Conservation (phyloP, 2,329 filamentous ascomycete species). For the Hortaea werneckii region DNA sequence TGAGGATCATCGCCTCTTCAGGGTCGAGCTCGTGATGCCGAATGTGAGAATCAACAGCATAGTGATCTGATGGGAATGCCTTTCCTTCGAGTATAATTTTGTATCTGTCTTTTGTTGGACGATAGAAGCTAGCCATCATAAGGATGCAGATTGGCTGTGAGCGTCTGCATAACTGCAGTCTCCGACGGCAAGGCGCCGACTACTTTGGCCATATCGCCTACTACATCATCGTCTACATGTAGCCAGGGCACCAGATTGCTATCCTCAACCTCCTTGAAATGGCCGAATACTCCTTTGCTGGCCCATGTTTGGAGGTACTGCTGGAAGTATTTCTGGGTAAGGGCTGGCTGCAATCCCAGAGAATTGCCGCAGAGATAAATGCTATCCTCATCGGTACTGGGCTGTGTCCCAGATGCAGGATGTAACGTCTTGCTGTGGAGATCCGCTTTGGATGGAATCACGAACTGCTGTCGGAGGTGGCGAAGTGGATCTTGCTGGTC, state of each 20-base stretch:
- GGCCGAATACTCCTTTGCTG: conserved; percentile 72
- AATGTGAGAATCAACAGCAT: conserved; percentile 75
- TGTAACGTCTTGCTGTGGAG: conserved; percentile 52
- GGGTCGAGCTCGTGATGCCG: conserved; percentile 58
- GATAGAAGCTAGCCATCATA: conserved; percentile 76
- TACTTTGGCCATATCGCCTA: conserved; percentile 58
- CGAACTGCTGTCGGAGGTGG: conserved; percentile 54
- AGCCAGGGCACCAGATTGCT: conserved; percentile 64
- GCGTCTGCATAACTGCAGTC: conserved; percentile 78
- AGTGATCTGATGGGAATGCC: conserved; percentile 82
- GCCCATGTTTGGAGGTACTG: conserved; percentile 76
- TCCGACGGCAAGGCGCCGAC: conserved; percentile 65
- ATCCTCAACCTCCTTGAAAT: conserved; percentile 61
- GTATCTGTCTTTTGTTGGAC: conserved; percentile 52
- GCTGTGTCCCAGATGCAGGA: conserved; percentile 10
- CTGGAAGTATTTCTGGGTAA: conserved; percentile 54
- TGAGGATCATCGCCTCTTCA: conserved; percentile 59
- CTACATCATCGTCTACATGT: conserved; percentile 65
- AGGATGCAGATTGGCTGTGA: conserved; percentile 74
- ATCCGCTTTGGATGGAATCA: conserved; percentile 65
- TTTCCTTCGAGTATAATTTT: conserved; percentile 86
- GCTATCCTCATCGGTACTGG: conserved; percentile 31
- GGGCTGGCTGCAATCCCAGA: conserved; percentile 69
- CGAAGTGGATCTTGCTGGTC: conserved; percentile 31
- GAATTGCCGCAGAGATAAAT: conserved; percentile 90